A percentile compares a stretch with the other conserved stretches of the same genome.
Evolutionary conservation across 169 alveolate genomes (phyloP).

Genomic region (Plasmodium knowlesi): DNA sequence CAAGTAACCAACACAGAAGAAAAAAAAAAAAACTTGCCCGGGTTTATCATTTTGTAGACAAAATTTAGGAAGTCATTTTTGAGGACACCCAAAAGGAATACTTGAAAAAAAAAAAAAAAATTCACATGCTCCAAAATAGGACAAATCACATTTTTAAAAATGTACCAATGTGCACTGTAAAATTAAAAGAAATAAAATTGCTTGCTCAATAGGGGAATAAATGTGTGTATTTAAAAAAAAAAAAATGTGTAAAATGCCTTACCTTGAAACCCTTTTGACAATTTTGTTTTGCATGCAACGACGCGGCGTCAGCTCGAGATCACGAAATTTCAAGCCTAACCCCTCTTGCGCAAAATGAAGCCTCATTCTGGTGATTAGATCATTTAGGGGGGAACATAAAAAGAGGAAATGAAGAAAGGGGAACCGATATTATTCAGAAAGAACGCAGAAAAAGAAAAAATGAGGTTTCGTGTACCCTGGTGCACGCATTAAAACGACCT

Average conservation of each 20-base stretch:
- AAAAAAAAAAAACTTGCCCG: conserved; percentile 23
- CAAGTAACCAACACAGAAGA: conserved; percentile 13
- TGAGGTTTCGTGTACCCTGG: not conserved
- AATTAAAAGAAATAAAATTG: not conserved
- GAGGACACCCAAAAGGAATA: conserved; percentile 5
- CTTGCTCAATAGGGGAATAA: not conserved
- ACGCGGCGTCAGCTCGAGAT: not conserved
- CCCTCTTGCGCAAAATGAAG: not conserved
- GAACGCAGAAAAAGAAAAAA: not conserved
- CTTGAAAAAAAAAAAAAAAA: conserved; percentile 6
- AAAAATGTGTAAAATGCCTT: not conserved
- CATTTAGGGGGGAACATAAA: not conserved
- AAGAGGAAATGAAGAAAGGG: not conserved
- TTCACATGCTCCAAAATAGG: not conserved
- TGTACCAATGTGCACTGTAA: not conserved
- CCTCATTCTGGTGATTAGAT: not conserved
- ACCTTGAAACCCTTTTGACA: conserved; percentile 21
- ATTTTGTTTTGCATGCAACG: conserved; percentile 73
- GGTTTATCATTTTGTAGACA: conserved; percentile 62
- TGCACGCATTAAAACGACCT: not conserved
- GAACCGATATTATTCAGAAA: not conserved
- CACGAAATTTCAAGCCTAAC: not conserved
- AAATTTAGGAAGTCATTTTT: conserved; percentile 24
- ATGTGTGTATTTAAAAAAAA: not conserved
- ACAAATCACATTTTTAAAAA: not conserved